Base-by-base conservation (phyloP, 495 filamentous ascomycete species). In the Tricharina praecox region DNA sequence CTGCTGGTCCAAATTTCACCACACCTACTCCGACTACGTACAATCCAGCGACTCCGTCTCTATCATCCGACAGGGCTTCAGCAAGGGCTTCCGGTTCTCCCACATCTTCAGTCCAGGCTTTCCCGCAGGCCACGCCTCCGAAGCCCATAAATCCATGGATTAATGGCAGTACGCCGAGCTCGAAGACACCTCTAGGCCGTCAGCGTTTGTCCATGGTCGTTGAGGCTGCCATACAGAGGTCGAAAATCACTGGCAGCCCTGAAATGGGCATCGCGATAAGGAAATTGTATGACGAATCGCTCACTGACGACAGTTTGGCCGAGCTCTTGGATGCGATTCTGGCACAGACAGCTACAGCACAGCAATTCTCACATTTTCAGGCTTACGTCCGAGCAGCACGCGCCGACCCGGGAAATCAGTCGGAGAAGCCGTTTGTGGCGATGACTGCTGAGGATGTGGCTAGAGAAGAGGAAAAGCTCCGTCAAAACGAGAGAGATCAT, bases 301-400 rank as follows among this genome's bases (percentile, higher is more conserved):
- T 66, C 36, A 47, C 58, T 13, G 58, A 67, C 38, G 53, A 42
- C 40, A 45, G 49, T 24, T 45, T 66, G 32, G 64, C 63, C 23
- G 62, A 66, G 44, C 55, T 69, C 24, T 45, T 68, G 37, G 64
- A 68, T 45, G 63, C 62, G 33, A 64, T 68, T 8, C 55, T 68
- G 43, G 56, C 61, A 10, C 67, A 66, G 42, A 62, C 53, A 48
- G 52, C 63, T 32, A 66, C 65, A 15, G 51, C 53, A 32, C 48
- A 64, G 38, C 66, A 68, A 50, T 63, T 56, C 3, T 49, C 52
- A 19, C 53, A 60, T 20, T 68, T 68, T 45, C 63, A 68, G 38
- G 56, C 49, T 7, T 64, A 64, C 23, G 63, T 68, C 23, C 63
- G 59, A 36, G 53, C 53, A 28, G 65, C 66, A 33, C 62, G 60